Evolutionary conservation across 2,329 filamentous ascomycete genomes (phyloP).

Genomic region (Arthrobotrys sinensis): DNA sequence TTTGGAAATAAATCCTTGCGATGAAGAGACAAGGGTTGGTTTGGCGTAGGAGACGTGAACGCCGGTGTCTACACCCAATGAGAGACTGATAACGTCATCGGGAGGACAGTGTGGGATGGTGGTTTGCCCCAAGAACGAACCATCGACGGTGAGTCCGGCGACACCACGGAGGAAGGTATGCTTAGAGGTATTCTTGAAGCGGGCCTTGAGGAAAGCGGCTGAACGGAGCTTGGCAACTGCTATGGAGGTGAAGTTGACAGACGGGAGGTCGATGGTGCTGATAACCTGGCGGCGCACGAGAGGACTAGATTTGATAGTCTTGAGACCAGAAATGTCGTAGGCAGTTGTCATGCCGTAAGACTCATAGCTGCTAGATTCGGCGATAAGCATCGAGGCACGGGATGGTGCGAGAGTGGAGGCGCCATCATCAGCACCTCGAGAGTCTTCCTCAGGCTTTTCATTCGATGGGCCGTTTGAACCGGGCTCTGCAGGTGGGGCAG

Average conservation of each 20-base stretch:
- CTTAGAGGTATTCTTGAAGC: slow-evolving; percentile 73
- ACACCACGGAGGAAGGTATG: slow-evolving; percentile 74
- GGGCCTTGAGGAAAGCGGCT: slow-evolving; percentile 75
- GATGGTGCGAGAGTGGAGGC: slow-evolving; percentile 64
- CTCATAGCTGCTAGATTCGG: slow-evolving; percentile 68
- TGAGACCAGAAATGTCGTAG: slow-evolving; percentile 75
- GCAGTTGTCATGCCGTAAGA: slow-evolving; percentile 75
- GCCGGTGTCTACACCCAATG: slow-evolving; percentile 75
- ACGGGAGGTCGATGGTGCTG: slow-evolving; percentile 71
- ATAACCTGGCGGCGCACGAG: slow-evolving; percentile 75
- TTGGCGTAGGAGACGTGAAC: slow-evolving; percentile 74
- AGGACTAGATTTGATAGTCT: slow-evolving; percentile 72
- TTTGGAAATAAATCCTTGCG: slow-evolving; percentile 62
- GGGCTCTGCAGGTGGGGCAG: not conserved
- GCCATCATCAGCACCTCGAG: slow-evolving; percentile 53
- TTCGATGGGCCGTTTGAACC: not conserved
- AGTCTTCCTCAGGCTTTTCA: slow-evolving; percentile 33
- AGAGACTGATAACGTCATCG: slow-evolving; percentile 72
- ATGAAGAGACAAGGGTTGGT: slow-evolving; percentile 70
- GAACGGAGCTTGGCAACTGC: slow-evolving; percentile 75
- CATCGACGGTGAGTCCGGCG: slow-evolving; percentile 76
- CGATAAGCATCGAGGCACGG: slow-evolving; percentile 61
- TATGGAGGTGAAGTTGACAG: slow-evolving; percentile 73
- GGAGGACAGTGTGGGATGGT: slow-evolving; percentile 73
- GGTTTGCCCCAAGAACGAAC: slow-evolving; percentile 75